Percentiles rank a stretch among this genome's conserved stretches.
Evolutionary conservation across 305 asterid species (phyloP).

Genomic region (Fraxinus paxiana): DNA sequence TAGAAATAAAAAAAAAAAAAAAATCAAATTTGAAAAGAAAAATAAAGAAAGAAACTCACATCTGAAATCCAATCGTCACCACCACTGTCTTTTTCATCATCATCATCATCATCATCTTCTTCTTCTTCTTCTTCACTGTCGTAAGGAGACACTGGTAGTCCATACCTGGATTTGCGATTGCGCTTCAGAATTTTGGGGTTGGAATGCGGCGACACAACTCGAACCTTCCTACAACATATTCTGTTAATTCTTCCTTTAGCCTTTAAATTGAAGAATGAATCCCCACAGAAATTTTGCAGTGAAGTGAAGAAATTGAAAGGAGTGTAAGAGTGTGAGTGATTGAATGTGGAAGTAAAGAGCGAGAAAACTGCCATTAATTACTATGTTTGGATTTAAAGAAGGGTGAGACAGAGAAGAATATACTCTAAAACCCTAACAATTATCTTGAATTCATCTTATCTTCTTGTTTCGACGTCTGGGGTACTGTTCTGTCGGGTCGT

Average conservation of each 20-base stretch:
- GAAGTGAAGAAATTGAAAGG: constrained; percentile 25
- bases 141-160: constrained; percentile 57
- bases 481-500: not conserved
- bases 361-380: constrained; percentile 34
- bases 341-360: constrained; percentile 25
- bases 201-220: constrained; percentile 68
- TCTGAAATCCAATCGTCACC: constrained; percentile 48
- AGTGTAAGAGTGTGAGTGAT: constrained; percentile 27
- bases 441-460: not conserved
- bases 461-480: not conserved
- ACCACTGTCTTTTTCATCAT: constrained; percentile 18
- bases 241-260: not conserved
- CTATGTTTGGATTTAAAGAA: not conserved
- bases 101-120: constrained; percentile 24
- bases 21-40: not conserved
- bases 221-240: constrained; percentile 19
- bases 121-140: constrained; percentile 47
- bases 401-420: constrained; percentile 19
- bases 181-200: constrained; percentile 65
- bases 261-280: not conserved
- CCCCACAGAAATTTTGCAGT: constrained; percentile 8
- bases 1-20: not conserved
- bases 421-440: constrained; percentile 35
- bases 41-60: constrained; percentile 35
- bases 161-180: constrained; percentile 63